Evolutionary conservation across 1,284 basidiomycete genomes (phyloP).

Genomic region (Mycena citricolor): DNA sequence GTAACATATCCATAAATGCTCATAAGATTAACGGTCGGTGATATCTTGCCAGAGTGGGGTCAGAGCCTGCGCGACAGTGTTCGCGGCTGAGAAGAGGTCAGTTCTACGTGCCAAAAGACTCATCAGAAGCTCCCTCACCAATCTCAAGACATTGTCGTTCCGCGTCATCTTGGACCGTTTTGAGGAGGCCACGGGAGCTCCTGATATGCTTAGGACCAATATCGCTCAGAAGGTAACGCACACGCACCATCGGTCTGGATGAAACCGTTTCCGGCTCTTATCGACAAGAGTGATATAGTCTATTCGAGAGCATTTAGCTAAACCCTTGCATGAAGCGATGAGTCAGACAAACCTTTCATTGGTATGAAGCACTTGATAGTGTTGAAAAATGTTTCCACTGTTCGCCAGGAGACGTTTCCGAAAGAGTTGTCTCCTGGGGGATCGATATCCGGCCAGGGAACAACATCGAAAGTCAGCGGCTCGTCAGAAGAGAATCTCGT

Average conservation of each 20-base stretch:
- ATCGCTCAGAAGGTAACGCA: background rate
- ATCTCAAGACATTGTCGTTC: constrained; percentile 56
- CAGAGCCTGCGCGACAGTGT: constrained; percentile 59
- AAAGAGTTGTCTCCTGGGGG: too few species aligned
- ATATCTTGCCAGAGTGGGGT: constrained; percentile 57
- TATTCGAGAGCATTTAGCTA: background rate
- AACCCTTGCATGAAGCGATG: background rate
- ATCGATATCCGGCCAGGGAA: constrained; percentile 77
- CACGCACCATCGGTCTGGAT: constrained; percentile 59
- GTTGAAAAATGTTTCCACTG: constrained; percentile 70
- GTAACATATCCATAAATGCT: background rate
- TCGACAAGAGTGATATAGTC: constrained; percentile 65
- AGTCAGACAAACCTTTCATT: constrained; percentile 31
- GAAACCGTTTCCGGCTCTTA: constrained; percentile 67
- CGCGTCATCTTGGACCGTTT: constrained; percentile 50
- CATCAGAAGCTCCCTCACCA: constrained; percentile 38
- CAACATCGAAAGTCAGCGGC: constrained; percentile 53
- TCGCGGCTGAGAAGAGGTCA: constrained; percentile 38
- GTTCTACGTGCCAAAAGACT: background rate
- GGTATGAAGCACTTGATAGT: constrained; percentile 51
- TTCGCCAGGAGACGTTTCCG: too few species aligned
- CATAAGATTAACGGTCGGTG: constrained; percentile 32
- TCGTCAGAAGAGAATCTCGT: constrained; percentile 51
- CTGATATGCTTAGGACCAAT: background rate
- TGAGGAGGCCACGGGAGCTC: constrained; percentile 53